phyloP scores from a whole-genome alignment of 1,284 basidiomycete species.

The Irpex sp. region DNA sequence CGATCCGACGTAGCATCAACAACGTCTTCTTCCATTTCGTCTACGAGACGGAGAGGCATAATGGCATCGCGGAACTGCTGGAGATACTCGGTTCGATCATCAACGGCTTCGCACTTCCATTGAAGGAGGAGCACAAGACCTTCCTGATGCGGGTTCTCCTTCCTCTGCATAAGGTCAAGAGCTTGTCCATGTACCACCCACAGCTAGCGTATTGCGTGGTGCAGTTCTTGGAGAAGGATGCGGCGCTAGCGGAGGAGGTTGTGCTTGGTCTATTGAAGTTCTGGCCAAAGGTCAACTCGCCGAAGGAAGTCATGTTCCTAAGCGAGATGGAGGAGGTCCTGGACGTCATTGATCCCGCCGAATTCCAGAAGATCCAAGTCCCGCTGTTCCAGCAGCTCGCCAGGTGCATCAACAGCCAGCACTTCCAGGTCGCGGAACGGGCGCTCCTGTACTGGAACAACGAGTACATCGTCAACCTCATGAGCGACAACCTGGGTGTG shows the following conservation, averaged over 20 bases:
- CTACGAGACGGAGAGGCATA: slow-evolving; percentile 98
- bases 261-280: slow-evolving; percentile 91
- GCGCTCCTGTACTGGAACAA: slow-evolving; percentile 98
- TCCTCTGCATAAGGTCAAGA: slow-evolving; percentile 97
- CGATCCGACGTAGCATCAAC: slow-evolving; percentile 98
- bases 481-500: slow-evolving; percentile 90
- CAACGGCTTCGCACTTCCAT: slow-evolving; percentile 96
- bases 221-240: slow-evolving; percentile 98
- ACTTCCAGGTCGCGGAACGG: slow-evolving; percentile 97
- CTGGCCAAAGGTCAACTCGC: slow-evolving; percentile 99
- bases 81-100: slow-evolving; percentile 99
- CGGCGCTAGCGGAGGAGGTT: slow-evolving; percentile 90
- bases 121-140: slow-evolving; percentile 99
- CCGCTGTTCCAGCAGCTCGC: slow-evolving; percentile 94
- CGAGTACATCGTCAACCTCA: slow-evolving; percentile 98
- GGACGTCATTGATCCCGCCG: slow-evolving; percentile 94
- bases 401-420: slow-evolving; percentile 97
- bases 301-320: slow-evolving; percentile 99
- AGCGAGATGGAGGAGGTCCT: slow-evolving; percentile 99
- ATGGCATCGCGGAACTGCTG: slow-evolving; percentile 96
- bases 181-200: slow-evolving; percentile 94
- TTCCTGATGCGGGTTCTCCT: slow-evolving; percentile 96
- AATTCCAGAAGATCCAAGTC: slow-evolving; percentile 96
- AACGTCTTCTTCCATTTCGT: slow-evolving; percentile 99
- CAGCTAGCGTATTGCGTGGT: slow-evolving; percentile 99